Base-by-base conservation (phyloP, 129 eudicot genomes). In the Helianthus tuberosus region DNA sequence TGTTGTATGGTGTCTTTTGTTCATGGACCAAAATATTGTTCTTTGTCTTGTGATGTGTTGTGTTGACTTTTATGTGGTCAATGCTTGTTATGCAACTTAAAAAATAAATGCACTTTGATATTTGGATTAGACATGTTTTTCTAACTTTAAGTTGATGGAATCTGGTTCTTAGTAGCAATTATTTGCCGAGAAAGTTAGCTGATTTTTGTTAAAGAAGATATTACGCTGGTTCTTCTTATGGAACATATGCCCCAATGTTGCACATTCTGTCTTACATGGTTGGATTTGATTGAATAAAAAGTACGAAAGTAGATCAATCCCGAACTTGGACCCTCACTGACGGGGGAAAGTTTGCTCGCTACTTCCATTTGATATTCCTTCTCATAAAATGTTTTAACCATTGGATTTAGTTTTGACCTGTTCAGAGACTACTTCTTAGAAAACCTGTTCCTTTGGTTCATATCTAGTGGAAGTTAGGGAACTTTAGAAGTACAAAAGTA, bases 91-190 rank as follows among this genome's bases (percentile, higher is more conserved):
- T 79, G 61, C 67, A 54, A 64, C 52, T 65, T 71, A 29, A 72
- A 69, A 29, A 51, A 32, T 59, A 60, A 46, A 8, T 54, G 43
- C 46, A 79, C 17, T 72, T 44, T 59, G 68, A n/a, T 49, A 11
- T 58, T 65, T 79, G 44, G 62, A 38, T 79, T 73, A 17, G 62
- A 68, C 66, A 38, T 63, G 67, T 68, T 46, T 57, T 62, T 32
- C 14, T 51, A 62, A 62, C 66, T 15, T 6, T 38, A 63, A 71
- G 73, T 54, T 11, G 72, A 13, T 43, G 62, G 78, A 79, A 79
- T 79, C 53, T 72, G 77, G 82, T 72, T 79, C 82, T 64, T 64
- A 66, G 64, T 64, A 52, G 44, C 68, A 41, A 72, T 27, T 27
- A 27, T 53, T 13, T 78, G 50, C 59, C 44, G 39, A 57, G 15